Evolutionary conservation across 2,329 filamentous ascomycete genomes (phyloP), one percentile per base, ranked within the genome.

Genomic region (Botrytis pseudocinerea): DNA sequence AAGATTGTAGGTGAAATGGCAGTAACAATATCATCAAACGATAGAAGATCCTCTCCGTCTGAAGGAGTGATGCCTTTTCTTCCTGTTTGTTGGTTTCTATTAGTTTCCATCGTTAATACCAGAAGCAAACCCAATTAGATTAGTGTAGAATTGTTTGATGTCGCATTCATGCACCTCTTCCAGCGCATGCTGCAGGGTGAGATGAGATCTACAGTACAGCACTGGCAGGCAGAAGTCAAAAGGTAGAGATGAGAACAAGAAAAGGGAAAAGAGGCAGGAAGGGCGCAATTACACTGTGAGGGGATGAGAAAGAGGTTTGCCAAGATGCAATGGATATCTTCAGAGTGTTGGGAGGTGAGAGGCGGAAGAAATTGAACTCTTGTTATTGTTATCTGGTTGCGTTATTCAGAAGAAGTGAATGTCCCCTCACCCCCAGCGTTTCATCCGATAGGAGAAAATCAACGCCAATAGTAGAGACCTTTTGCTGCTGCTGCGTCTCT

Each of bases 31-130:
- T 68, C 48, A 54, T 57, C 25, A 57, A 68, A 68, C 25, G 48
- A 57, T 12, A 68, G 28, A 38, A 68, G 48, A 16, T 68, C 65
- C 10, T 57, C 35, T 28, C 42, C 35, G 3, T 25, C 25, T 57
- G 48, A 54, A 40, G 64, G n/a, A 40, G 64, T 2, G 22, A 40
- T 28, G 25, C 28, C 46, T 68, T 54, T 68, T 35, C 35, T 42
- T 42, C 14, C 35, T 40, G 16, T 20, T 54, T 40, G 32, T 16
- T 40, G 22, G 9, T 38, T 42, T 57, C 10, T 3, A 44, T 59
- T 57, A 69, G 65, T 54, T 40, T 54, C 64, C 64, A 66, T 66
- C 28, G 35, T 40, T 54, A 40, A 44, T 40, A 32, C 46, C 28
- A 65, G 8, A 38, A 48, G 42, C 42, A 35, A 65, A 32, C 63